Base-by-base conservation (phyloP, 129 eudicot genomes). In the Chrysanthemum lavandulifolium region DNA sequence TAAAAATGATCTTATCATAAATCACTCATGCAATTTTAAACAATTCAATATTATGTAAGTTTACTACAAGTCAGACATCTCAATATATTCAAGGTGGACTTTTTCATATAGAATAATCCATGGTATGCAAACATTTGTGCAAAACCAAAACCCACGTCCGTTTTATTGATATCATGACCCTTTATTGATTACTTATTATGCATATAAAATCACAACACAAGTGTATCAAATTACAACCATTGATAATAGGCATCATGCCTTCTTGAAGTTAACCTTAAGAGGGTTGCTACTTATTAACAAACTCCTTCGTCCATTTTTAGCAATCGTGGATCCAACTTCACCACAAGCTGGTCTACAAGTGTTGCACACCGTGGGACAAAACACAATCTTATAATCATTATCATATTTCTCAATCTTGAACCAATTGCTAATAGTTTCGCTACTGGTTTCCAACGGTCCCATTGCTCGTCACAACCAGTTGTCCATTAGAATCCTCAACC, bases 371-470 rank as follows among this genome's bases (percentile, higher is more conserved):
- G 69, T 14, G 10, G 69, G 77, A 12, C 77, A 73, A 50, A 40
- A 61, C 11, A 73, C 69, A 50, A 73, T n/a, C 77, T 73, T 73
- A 18, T 72, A 72, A 43, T 21, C 56, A n/a, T 23, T 47, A 0
- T 60, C 76, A 47, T 12, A 60, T 7, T 72, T 72, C 48, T 72
- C 68, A 13, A 72, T 72, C 60, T 72, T 72, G 48, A 72, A 72
- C 76, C 76, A 72, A 18, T 59, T 72, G 67, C 60, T 60, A n/a
- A 72, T 13, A 0, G 76, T 72, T 13, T 60, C 49, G 3, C 76
- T 68, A n/a, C 31, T 68, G 76, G 18, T 58, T 72, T 60, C 76
- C 76, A 3, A 62, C 6, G 60, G 63, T 50, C 40, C 90, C 94
- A 2, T 68, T 67, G 45, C 81, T 83, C 8, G 79, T 43, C 5